These are phyloP conservation scores for Colletotrichum zoysiae DNA, from an alignment of 2,329 filamentous ascomycete species.

Conservation along the genomic window DNA sequence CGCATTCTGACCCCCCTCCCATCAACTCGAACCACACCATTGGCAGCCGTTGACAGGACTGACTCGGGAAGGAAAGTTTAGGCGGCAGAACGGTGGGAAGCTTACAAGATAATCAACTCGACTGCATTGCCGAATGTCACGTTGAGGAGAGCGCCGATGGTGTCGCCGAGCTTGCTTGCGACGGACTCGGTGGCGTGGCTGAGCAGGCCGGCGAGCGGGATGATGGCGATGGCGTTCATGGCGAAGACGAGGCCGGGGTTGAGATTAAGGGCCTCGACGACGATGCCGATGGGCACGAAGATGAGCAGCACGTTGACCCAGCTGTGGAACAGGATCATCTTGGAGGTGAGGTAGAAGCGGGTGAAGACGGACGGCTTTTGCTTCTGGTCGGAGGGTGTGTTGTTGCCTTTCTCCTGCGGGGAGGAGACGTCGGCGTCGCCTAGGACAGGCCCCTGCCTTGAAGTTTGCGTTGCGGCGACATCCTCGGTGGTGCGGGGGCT, in stretches of 20 bases:
- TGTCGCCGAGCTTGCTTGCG: slow-evolving; percentile 78
- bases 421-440: slow-evolving; percentile 45
- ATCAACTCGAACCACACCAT: slow-evolving; percentile 21
- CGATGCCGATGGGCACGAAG: slow-evolving; percentile 84
- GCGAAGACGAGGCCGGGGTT: slow-evolving; percentile 72
- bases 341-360: slow-evolving; percentile 37
- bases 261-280: slow-evolving; percentile 68
- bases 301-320: slow-evolving; percentile 83
- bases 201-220: slow-evolving; percentile 79
- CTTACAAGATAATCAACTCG: slow-evolving; percentile 81
- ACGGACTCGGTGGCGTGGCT: slow-evolving; percentile 82
- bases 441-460: slow-evolving; percentile 71
- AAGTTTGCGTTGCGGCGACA: slow-evolving; percentile 57
- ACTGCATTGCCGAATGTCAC: slow-evolving; percentile 85
- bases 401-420: slow-evolving; percentile 43
- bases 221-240: slow-evolving; percentile 81
- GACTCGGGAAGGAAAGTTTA: background rate
- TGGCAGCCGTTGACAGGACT: background rate
- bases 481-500: slow-evolving; percentile 24
- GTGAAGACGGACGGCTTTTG: slow-evolving; percentile 27
- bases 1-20: background rate
- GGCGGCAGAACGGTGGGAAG: slow-evolving; percentile 42
- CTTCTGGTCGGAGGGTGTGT: slow-evolving; percentile 41
- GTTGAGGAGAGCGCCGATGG: slow-evolving; percentile 79
- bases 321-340: slow-evolving; percentile 75